These are phyloP conservation scores for Nakazawaea ernobii DNA, from an alignment of 805 yeast species.

Conservation along the genomic window DNA sequence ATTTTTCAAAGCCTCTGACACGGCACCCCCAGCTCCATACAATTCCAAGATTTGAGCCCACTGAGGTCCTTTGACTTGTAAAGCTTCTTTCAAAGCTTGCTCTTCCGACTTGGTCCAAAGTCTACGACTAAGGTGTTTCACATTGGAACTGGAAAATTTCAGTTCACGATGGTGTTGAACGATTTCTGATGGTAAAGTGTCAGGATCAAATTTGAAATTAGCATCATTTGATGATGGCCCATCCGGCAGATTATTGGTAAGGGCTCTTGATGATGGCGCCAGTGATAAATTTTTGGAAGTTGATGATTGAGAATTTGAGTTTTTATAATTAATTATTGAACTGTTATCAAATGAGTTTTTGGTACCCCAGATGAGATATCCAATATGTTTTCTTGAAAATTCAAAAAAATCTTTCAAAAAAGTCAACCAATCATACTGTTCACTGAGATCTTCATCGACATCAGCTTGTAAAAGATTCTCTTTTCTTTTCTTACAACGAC, in stretches of 20 bases:
- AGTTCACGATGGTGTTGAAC: conserved; percentile 10
- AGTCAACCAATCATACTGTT: conserved; percentile 79
- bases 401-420: conserved; percentile 77
- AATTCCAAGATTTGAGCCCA: conserved; percentile 89
- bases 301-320: background rate
- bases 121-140: conserved; percentile 35
- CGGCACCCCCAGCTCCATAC: conserved; percentile 92
- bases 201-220: conserved; percentile 8
- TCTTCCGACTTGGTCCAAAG: conserved; percentile 91
- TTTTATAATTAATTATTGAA: background rate
- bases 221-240: background rate
- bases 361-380: conserved; percentile 66
- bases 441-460: conserved; percentile 48
- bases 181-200: conserved; percentile 12
- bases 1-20: conserved; percentile 77
- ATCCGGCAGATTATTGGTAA: background rate
- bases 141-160: conserved; percentile 8
- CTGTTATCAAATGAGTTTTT: conserved; percentile 22
- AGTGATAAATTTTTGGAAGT: background rate
- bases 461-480: conserved; percentile 46
- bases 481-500: conserved; percentile 66
- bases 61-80: conserved; percentile 81
- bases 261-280: background rate
- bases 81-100: conserved; percentile 71
- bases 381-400: conserved; percentile 70